Percentiles rank a stretch among this genome's conserved stretches.
Evolutionary conservation across 1,284 basidiomycete genomes (phyloP).

Genomic region (Pseudozyma hubeiensis): DNA sequence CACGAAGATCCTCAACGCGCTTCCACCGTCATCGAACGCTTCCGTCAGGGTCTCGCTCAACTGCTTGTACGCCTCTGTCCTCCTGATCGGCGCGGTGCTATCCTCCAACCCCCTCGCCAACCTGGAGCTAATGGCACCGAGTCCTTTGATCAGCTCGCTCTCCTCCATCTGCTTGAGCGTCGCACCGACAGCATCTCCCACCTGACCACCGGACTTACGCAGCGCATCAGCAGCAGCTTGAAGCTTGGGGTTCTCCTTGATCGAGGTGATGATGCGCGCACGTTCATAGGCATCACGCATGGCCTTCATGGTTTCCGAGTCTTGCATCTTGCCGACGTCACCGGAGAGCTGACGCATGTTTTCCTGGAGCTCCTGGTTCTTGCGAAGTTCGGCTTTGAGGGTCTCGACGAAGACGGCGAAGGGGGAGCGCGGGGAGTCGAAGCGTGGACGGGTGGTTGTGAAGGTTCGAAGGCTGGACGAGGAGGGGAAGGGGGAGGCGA

Average conservation of each 20-base stretch:
- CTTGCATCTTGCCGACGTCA: conserved; percentile 95
- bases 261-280: conserved; percentile 90
- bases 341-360: conserved; percentile 97
- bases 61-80: conserved; percentile 93
- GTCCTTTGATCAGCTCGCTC: conserved; percentile 85
- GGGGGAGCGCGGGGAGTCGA: conserved; percentile 74
- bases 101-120: conserved; percentile 61
- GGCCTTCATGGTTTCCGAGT: conserved; percentile 94
- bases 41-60: conserved; percentile 89
- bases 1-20: conserved; percentile 72
- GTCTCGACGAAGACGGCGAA: conserved; percentile 97
- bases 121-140: conserved; percentile 58
- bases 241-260: conserved; percentile 94
- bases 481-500: neutral
- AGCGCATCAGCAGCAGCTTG: conserved; percentile 91
- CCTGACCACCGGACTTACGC: conserved; percentile 86
- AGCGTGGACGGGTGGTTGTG: conserved; percentile 3
- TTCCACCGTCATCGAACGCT: conserved; percentile 91
- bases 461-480: conserved; percentile 10
- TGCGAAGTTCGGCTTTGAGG: conserved; percentile 87
- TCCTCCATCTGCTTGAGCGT: conserved; percentile 93
- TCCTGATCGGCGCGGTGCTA: conserved; percentile 75
- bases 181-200: conserved; percentile 90
- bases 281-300: conserved; percentile 91
- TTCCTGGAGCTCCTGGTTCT: conserved; percentile 93